Percentiles rank a stretch among this genome's conserved stretches.
Conservation (phyloP, 2,329 filamentous ascomycete genomes). For the Hawksworthiomyces lignivorus region DNA sequence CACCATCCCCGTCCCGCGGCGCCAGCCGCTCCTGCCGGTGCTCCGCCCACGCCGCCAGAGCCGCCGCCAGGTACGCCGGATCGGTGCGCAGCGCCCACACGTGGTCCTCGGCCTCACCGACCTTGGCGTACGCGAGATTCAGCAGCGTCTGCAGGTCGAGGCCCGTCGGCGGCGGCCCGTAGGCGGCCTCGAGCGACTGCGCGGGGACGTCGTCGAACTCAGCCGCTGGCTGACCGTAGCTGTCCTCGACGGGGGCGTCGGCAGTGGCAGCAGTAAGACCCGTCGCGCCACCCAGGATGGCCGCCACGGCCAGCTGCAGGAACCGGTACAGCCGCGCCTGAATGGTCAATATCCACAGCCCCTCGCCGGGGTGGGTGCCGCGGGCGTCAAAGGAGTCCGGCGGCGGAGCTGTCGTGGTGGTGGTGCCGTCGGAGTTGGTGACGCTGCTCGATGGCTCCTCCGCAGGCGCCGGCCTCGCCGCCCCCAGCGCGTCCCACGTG, state of each 20-base stretch:
- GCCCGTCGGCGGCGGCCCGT: slow-evolving; percentile 4
- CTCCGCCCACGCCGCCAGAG: slow-evolving; percentile 6
- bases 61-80: slow-evolving; percentile 11
- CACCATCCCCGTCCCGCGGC: neutral
- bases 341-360: slow-evolving; percentile 13
- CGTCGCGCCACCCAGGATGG: neutral
- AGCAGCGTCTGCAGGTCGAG: slow-evolving; percentile 9
- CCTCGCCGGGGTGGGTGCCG: slow-evolving; percentile 15
- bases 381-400: slow-evolving; percentile 11
- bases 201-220: slow-evolving; percentile 4
- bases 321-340: slow-evolving; percentile 13
- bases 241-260: too few species aligned
- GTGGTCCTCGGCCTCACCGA: slow-evolving; percentile 12
- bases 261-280: too few species aligned
- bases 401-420: too few species aligned
- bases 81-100: slow-evolving; percentile 15
- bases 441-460: too few species aligned
- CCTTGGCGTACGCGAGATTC: slow-evolving; percentile 9
- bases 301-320: slow-evolving; percentile 2
- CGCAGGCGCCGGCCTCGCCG: neutral
- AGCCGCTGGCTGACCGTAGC: neutral
- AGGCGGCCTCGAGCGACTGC: slow-evolving; percentile 10
- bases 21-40: slow-evolving; percentile 11
- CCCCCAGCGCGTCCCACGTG: slow-evolving; percentile 10
- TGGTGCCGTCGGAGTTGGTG: too few species aligned